Percentiles rank a stretch among this genome's conserved stretches.
phyloP scores from a whole-genome alignment of 306 rosid species.

The Prunus mume region DNA sequence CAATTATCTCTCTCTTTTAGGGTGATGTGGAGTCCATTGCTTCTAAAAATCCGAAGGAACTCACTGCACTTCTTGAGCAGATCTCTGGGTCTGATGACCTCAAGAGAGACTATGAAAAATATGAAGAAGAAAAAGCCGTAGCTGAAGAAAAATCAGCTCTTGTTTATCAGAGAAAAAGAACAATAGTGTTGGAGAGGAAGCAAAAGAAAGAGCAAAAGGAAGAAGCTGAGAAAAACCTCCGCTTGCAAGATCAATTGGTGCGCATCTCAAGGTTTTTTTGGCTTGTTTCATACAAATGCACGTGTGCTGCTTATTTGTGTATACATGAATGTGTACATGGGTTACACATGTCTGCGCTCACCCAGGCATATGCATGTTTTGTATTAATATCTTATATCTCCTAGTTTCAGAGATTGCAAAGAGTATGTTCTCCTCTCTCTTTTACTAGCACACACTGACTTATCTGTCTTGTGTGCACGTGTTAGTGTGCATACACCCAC shows the following conservation, averaged over 20 bases:
- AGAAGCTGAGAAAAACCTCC: conserved; percentile 91
- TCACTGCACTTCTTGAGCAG: conserved; percentile 87
- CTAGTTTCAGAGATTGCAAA: neutral
- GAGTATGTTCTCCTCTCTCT: neutral
- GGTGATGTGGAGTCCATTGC: conserved; percentile 99
- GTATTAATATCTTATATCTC: neutral
- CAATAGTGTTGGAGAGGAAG: conserved; percentile 86
- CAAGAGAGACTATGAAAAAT: conserved; percentile 82
- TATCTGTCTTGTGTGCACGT: neutral
- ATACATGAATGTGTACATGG: neutral
- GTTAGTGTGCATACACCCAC: neutral
- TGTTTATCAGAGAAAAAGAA: conserved; percentile 81
- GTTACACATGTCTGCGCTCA: neutral
- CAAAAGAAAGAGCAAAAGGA: conserved; percentile 98
- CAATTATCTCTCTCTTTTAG: conserved; percentile 36
- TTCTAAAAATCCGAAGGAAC: conserved; percentile 91
- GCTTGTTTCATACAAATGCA: conserved; percentile 10
- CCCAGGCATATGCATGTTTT: neutral
- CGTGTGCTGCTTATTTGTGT: neutral
- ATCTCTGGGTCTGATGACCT: conserved; percentile 93
- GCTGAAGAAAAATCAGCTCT: conserved; percentile 96
- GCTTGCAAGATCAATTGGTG: conserved; percentile 80
- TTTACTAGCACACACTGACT: neutral
- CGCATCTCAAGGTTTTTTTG: conserved; percentile 14
- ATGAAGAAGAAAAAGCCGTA: conserved; percentile 71